Base-by-base conservation (phyloP, 1,284 basidiomycete genomes). In the Phaffia rhodozyma region DNA sequence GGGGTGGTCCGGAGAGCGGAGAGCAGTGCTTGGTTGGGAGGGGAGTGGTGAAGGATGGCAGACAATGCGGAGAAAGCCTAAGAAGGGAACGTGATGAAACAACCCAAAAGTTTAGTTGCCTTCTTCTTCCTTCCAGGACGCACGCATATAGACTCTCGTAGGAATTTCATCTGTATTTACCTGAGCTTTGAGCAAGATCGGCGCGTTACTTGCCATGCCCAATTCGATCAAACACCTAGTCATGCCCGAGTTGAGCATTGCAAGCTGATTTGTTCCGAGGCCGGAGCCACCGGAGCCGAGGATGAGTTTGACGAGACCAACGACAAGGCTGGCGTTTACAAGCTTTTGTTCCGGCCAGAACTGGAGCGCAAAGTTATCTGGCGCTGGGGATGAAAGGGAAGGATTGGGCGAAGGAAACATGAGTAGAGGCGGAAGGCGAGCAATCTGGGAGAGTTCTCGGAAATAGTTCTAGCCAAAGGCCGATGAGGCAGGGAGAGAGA, bases 341-440 rank as follows among this genome's bases (percentile, higher is more conserved):
- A 84, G 75, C 74, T 97, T 97, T 72, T 93, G 91, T 60, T 85
- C 82, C 67, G 92, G 90, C 96, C 96, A 98, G 72, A 92, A 91
- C 74, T 98, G 96, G 48, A 97, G 79, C 1, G 92, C 87, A 75
- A 97, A 98, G 66, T 89, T 86, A 74, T 97, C 90, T 3, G 93
- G 89, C 2, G 87, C 83, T 7, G 80, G 75, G 52, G 84, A 81
- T 60, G 86, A 81, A 23, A 82, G 75, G 16, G 82, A 79, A 0
- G 77, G 72, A 9, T 90, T 77, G 16, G 82, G 81, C 1, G 86
- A 80, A 0, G 93, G 92, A 73, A 91, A 94, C 68, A 89, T 85
- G 30, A 99, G 82, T 25, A 97, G 82, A 1, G 89, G 83, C 18
- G 86, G 88, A 11, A 97, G 79, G 16, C 86, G 77, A 0, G 88